Percentiles rank a stretch among this genome's conserved stretches.
phyloP scores from a whole-genome alignment of 768 basidiomycete genomes.

The Tulasnella sp. region DNA sequence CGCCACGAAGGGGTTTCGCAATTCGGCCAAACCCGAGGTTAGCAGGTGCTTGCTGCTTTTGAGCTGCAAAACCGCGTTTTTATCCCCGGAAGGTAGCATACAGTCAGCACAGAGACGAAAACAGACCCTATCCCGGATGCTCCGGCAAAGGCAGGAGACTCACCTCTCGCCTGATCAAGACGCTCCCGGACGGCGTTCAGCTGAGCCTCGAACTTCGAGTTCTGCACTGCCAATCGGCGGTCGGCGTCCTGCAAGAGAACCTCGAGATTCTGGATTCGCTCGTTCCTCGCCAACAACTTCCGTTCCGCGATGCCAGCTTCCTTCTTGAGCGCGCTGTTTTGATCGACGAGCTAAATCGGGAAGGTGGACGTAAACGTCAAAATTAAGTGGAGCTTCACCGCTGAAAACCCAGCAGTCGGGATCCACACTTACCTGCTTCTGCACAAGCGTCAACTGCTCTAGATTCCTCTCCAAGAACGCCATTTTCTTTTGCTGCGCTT shows the following conservation, averaged over 20 bases:
- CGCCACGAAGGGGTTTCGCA: conserved; percentile 91
- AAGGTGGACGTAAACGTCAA: conserved; percentile 12
- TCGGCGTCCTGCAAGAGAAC: conserved; percentile 87
- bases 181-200: conserved; percentile 85
- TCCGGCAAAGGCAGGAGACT: conserved; percentile 19
- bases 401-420: not conserved
- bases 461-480: conserved; percentile 95
- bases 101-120: conserved; percentile 8
- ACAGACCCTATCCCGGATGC: not conserved
- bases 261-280: conserved; percentile 95
- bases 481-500: conserved; percentile 99
- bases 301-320: conserved; percentile 95
- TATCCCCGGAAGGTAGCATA: conserved; percentile 9
- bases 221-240: conserved; percentile 80
- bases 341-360: conserved; percentile 75
- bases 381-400: not conserved
- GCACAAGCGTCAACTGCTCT: conserved; percentile 87
- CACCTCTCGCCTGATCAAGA: conserved; percentile 86
- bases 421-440: conserved; percentile 68
- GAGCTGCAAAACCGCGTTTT: conserved; percentile 36
- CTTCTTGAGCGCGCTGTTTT: conserved; percentile 94
- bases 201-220: conserved; percentile 92
- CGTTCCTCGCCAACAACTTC: conserved; percentile 90
- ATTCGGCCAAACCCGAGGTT: conserved; percentile 86
- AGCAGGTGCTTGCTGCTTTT: conserved; percentile 38